Evolutionary conservation across 164 flowering plant species (phyloP), one percentile per base, ranked within the genome.

Genomic region (Vitis labrusca): DNA sequence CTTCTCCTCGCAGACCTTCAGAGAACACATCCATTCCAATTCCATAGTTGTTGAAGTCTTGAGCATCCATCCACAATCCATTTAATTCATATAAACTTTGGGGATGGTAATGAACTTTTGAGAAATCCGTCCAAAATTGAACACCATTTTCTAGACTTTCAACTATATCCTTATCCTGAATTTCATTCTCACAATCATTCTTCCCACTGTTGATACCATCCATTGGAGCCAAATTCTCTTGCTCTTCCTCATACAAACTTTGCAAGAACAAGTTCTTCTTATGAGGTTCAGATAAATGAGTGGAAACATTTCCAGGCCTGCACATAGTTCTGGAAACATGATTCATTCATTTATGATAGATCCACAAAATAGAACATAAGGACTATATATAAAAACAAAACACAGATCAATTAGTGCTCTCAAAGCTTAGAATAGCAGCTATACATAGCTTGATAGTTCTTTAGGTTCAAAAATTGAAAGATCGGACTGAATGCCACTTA

Each of bases 51-150:
- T 87, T 77, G 72, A 89, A 90, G 14, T 82, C 86, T 59, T 84
- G 74, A 58, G 49, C 65, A 67, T 85, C 87, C 74, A 71, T 77
- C 91, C 91, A 87, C 52, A 85, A 71, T 58, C 97, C 94, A 77
- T 71, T 85, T 63, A 91, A 67, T 76, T 93, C 92, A 74, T 89
- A 89, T 13, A 91, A 63, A 81, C 97, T 95, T 69, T 78, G 91
- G 10, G 93, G 98, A 83, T 95, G 99, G 76, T 86, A 93, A 61
- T 95, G 97, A 60, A 89, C 97, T 80, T 95, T 93, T 61, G 99
- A 90, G 79, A 78, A 95, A 77, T 95, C 99, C 16, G 99, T 89
- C 99, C 98, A 95, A 78, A 49, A 93, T 17, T 86, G 77, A 62
- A 91, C 92, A 63, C 57, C 80, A 61, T 80, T 83, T 69, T 93